These are phyloP conservation scores for Curvularia hawaiiensis DNA, from an alignment of 2,329 filamentous ascomycete species.

Conservation along the genomic window DNA sequence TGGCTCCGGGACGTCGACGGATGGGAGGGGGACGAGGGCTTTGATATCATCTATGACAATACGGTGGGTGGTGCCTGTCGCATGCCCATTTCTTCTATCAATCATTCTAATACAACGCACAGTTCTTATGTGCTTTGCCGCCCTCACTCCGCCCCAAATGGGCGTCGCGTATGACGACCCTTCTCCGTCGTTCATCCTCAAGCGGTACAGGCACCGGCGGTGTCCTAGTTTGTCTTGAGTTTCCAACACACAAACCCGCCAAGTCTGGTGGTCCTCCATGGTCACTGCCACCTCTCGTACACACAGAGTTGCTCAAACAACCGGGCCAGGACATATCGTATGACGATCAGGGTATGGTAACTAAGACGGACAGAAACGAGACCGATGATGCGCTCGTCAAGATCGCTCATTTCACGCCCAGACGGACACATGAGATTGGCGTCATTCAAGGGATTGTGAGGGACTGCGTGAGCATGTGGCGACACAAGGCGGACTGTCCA, in stretches of 20 bases:
- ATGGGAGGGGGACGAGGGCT: conserved; percentile 48
- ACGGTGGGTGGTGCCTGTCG: conserved; percentile 52
- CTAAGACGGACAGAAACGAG: conserved; percentile 51
- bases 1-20: conserved; percentile 55
- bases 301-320: conserved; percentile 70
- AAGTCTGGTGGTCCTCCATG: conserved; percentile 73
- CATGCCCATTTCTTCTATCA: background rate
- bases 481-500: conserved; percentile 33
- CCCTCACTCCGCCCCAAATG: conserved; percentile 61
- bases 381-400: conserved; percentile 49
- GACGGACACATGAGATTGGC: conserved; percentile 59
- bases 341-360: conserved; percentile 58
- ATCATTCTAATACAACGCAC: conserved; percentile 4
- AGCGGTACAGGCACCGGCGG: conserved; percentile 41
- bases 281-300: conserved; percentile 70
- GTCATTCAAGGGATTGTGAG: conserved; percentile 54
- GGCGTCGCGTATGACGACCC: conserved; percentile 60
- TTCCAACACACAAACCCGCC: conserved; percentile 73
- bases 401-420: conserved; percentile 62
- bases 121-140: conserved; percentile 67
- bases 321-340: conserved; percentile 73
- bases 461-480: conserved; percentile 58
- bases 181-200: conserved; percentile 52
- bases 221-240: conserved; percentile 72
- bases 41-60: conserved; percentile 71